A percentile compares a stretch with the other conserved stretches of the same genome.
Evolutionary conservation across 805 yeast genomes (phyloP).

Genomic region (Myxozyma geophila): DNA sequence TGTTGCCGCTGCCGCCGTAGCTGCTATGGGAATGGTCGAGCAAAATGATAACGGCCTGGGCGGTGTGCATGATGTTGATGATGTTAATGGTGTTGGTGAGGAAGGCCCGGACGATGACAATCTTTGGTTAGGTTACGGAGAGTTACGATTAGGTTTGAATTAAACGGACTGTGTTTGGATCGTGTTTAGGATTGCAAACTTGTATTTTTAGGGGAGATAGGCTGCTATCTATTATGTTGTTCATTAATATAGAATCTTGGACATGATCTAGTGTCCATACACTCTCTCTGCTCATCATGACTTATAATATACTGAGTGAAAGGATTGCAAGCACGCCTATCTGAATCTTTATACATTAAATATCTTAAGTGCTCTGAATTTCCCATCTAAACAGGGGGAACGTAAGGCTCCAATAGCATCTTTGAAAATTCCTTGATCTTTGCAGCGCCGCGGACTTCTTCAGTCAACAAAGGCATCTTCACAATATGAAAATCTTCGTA

Average conservation of each 20-base stretch:
- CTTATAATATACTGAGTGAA: too few relatives aligned
- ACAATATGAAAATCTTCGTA: conserved; percentile 97
- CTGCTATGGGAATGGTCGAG: conserved; percentile 18
- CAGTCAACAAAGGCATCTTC: conserved; percentile 91
- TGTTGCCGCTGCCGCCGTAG: conserved; percentile 19
- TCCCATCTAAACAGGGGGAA: conserved; percentile 17
- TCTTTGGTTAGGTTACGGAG: conserved; percentile 19
- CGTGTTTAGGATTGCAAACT: conserved; percentile 48
- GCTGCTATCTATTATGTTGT: background rate
- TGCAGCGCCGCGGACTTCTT: conserved; percentile 91
- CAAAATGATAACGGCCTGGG: conserved; percentile 54
- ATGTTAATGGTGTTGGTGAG: conserved; percentile 83
- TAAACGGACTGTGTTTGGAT: conserved; percentile 54
- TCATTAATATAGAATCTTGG: too few relatives aligned
- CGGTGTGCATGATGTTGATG: conserved; percentile 89
- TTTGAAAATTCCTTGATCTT: conserved; percentile 82
- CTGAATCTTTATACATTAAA: background rate
- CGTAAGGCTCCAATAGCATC: conserved; percentile 58
- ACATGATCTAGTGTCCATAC: too few relatives aligned
- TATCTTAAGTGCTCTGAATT: background rate
- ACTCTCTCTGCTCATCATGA: too few relatives aligned
- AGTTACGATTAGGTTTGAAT: conserved; percentile 6
- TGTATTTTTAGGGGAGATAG: conserved; percentile 75
- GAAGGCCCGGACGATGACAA: conserved; percentile 62
- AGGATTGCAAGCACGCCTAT: too few relatives aligned